Conservation (phyloP, 2,329 filamentous ascomycete species). For the Rutstroemia sp. region DNA sequence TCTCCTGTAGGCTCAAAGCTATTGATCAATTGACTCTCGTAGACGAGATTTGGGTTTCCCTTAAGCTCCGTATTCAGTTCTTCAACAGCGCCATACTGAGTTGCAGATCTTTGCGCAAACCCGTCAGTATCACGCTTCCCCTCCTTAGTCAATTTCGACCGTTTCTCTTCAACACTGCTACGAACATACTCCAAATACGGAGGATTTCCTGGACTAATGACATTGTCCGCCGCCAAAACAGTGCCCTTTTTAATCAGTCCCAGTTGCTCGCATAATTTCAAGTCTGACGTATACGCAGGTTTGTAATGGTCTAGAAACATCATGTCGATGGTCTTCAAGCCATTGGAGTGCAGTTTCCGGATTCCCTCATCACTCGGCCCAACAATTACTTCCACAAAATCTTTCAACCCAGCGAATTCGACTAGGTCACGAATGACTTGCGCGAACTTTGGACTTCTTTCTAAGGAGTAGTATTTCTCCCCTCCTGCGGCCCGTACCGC, state of each 20-base stretch:
- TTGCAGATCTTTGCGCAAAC: slow-evolving; percentile 16
- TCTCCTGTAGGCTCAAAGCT: slow-evolving; percentile 63
- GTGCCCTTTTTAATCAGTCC: slow-evolving; percentile 55
- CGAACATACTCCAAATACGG: slow-evolving; percentile 65
- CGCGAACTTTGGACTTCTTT: slow-evolving; percentile 67
- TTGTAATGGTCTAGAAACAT: slow-evolving; percentile 75
- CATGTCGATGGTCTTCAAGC: slow-evolving; percentile 21
- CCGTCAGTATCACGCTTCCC: slow-evolving; percentile 36
- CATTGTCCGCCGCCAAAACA: slow-evolving; percentile 61
- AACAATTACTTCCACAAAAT: slow-evolving; percentile 63
- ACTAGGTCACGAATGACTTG: slow-evolving; percentile 62
- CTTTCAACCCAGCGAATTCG: slow-evolving; percentile 64
- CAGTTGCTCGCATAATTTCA: slow-evolving; percentile 70
- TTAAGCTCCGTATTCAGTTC: slow-evolving; percentile 26
- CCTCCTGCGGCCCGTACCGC: slow-evolving; percentile 58
- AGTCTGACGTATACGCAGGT: slow-evolving; percentile 63
- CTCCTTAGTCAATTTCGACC: slow-evolving; percentile 35
- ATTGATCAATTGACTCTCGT: slow-evolving; percentile 55
- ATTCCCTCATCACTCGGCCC: slow-evolving; percentile 63
- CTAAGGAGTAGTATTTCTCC: slow-evolving; percentile 61
- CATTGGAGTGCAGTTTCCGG: slow-evolving; percentile 41
- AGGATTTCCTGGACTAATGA: slow-evolving; percentile 64
- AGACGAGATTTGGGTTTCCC: slow-evolving; percentile 59
- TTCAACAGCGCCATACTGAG: slow-evolving; percentile 33
- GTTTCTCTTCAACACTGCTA: slow-evolving; percentile 56